These are phyloP conservation scores for Phytophthora syringae DNA, from an alignment of 352 stramenopile genomes.

Conservation along the genomic window DNA sequence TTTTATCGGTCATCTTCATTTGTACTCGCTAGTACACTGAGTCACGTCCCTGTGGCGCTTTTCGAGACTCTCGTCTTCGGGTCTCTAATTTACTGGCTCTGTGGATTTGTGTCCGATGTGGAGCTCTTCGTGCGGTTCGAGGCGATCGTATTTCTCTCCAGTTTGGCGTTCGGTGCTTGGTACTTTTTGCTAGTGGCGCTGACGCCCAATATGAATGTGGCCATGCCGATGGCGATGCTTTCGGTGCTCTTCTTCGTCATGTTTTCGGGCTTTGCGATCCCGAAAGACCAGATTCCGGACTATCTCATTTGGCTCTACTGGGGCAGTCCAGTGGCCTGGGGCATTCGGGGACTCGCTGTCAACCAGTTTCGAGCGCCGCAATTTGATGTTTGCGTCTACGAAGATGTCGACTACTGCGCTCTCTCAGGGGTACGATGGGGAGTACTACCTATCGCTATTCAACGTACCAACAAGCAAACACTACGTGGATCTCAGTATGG, in stretches of 20 bases:
- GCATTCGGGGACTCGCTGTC: conserved; percentile 34
- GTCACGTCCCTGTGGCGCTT: conserved; percentile 45
- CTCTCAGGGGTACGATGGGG: conserved; percentile 41
- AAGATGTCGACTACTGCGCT: conserved; percentile 38
- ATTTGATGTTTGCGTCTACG: conserved; percentile 47
- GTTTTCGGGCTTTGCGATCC: conserved; percentile 59
- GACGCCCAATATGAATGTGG: conserved; percentile 47
- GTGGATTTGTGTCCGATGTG: conserved; percentile 50
- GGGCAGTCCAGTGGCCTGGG: conserved; percentile 49
- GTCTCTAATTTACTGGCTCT: conserved; percentile 83
- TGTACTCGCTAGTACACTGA: conserved; percentile 53
- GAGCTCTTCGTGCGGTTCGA: conserved; percentile 50
- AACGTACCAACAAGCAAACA: conserved; percentile 38
- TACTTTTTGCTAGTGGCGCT: conserved; percentile 53
- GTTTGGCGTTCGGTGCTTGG: conserved; percentile 50
- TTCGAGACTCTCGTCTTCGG: conserved; percentile 81
- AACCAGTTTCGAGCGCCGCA: conserved; percentile 46
- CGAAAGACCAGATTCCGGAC: conserved; percentile 53
- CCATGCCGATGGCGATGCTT: conserved; percentile 52
- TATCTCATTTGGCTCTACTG: conserved; percentile 55
- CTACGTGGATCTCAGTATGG: conserved; percentile 44
- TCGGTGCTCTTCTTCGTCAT: conserved; percentile 54
- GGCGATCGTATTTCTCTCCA: conserved; percentile 48
- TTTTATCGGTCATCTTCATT: conserved; percentile 75
- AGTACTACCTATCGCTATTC: conserved; percentile 47